Percentiles rank a stretch among this genome's conserved stretches.
phyloP scores from a whole-genome alignment of 208 protist genomes.

The Acanthamoeba castellanii region DNA sequence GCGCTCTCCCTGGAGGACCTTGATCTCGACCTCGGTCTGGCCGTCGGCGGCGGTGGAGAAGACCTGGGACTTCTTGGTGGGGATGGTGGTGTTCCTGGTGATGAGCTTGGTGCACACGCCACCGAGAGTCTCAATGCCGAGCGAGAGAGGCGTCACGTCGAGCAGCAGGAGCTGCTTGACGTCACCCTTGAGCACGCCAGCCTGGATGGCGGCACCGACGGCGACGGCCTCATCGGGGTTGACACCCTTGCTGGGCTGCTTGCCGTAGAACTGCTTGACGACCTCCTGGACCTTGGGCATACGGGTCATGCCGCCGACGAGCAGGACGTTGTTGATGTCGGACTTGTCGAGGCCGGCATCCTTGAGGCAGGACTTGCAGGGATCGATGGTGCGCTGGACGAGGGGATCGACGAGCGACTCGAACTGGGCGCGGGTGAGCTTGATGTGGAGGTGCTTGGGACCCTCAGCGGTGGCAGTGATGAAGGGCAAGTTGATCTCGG shows the following conservation, averaged over 20 bases:
- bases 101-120: conserved; percentile 96
- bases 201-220: conserved; percentile 97
- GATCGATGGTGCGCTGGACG: conserved; percentile 95
- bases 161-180: too few species aligned
- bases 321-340: conserved; percentile 93
- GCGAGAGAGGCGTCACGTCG: conserved; percentile 95
- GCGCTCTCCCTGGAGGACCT: conserved; percentile 93
- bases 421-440: conserved; percentile 97
- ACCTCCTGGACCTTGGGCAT: conserved; percentile 94
- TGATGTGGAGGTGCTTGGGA: conserved; percentile 91
- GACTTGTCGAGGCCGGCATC: conserved; percentile 94
- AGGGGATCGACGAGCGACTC: conserved; percentile 97
- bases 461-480: conserved; percentile 94
- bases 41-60: too few species aligned
- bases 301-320: conserved; percentile 94
- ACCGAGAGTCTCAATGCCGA: conserved; percentile 96
- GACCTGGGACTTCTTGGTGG: conserved; percentile 95
- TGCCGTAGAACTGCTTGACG: conserved; percentile 92
- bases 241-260: conserved; percentile 95
- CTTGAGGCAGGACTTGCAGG: conserved; percentile 92
- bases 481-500: conserved; percentile 97
- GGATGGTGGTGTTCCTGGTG: conserved; percentile 96
- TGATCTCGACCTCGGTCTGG: too few species aligned
- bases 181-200: conserved; percentile 88
- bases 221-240: conserved; percentile 98